A percentile compares a stretch with the other conserved stretches of the same genome.
These are phyloP conservation scores for Colletotrichum tanaceti DNA, from an alignment of 2,329 filamentous ascomycete species.

Conservation along the genomic window DNA sequence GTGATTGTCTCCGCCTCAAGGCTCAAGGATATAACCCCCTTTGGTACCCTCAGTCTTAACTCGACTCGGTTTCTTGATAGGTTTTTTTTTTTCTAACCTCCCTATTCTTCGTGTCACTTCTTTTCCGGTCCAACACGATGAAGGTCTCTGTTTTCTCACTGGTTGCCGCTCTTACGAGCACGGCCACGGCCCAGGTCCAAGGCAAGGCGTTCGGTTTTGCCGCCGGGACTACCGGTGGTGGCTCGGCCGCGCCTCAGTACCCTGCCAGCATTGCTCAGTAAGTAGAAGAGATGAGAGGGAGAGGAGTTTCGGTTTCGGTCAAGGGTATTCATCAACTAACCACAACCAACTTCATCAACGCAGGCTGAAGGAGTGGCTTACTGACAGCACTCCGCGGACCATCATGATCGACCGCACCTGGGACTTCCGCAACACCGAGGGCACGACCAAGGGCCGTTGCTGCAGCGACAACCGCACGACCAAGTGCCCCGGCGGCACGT, in stretches of 20 bases:
- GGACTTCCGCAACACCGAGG: constrained; percentile 46
- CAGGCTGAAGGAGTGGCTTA: constrained; percentile 49
- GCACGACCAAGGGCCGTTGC: constrained; percentile 43
- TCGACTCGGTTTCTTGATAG: too few species aligned
- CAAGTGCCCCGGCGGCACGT: constrained; percentile 40
- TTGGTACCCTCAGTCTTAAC: too few species aligned
- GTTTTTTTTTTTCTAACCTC: not conserved
- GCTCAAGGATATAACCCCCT: not conserved
- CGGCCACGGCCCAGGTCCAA: constrained; percentile 45
- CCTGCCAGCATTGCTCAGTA: constrained; percentile 46
- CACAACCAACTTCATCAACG: not conserved
- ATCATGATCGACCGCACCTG: constrained; percentile 51
- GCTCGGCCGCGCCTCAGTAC: constrained; percentile 55
- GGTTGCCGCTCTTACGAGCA: constrained; percentile 40
- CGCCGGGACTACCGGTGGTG: constrained; percentile 63
- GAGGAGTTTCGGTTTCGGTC: too few species aligned
- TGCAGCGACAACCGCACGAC: constrained; percentile 48
- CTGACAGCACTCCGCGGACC: constrained; percentile 49
- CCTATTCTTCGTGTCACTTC: not conserved
- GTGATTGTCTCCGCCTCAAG: not conserved
- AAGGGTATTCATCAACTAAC: not conserved
- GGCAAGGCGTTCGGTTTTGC: constrained; percentile 49
- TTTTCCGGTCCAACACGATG: constrained; percentile 11
- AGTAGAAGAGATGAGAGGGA: not conserved
- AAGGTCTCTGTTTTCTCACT: constrained; percentile 37